Conservation (phyloP, 352 stramenopile species). For the Globisporangium nodosum region DNA sequence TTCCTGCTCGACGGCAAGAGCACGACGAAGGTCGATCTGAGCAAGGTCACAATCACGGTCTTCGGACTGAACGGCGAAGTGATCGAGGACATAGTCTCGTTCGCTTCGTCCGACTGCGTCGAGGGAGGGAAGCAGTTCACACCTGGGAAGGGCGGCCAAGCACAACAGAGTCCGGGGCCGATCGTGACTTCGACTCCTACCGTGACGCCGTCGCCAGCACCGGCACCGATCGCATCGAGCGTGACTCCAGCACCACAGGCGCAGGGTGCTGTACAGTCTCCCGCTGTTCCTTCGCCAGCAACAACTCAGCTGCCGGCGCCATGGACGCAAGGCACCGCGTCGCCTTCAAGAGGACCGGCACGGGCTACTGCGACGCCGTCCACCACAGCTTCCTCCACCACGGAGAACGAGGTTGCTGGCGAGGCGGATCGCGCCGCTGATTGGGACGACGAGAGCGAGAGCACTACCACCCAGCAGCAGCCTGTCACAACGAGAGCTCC, state of each 20-base stretch:
- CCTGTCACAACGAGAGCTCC: background rate
- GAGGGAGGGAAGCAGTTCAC: conserved; percentile 43
- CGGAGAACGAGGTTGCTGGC: background rate
- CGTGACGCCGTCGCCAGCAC: conserved; percentile 1
- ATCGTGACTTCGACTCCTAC: background rate
- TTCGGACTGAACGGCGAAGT: conserved; percentile 44
- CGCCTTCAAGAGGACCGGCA: background rate
- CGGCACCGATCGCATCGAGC: too few relatives aligned
- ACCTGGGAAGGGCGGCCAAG: background rate
- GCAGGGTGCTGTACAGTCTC: too few relatives aligned
- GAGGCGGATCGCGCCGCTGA: background rate
- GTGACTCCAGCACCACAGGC: background rate
- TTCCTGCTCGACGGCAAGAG: conserved; percentile 31
- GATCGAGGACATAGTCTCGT: conserved; percentile 50
- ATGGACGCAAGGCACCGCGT: background rate
- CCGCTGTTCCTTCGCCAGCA: too few relatives aligned
- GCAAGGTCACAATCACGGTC: conserved; percentile 36
- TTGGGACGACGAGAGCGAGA: background rate
- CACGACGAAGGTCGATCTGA: conserved; percentile 29
- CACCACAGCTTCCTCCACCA: background rate
- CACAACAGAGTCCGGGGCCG: background rate
- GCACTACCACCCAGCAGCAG: background rate
- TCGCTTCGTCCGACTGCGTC: conserved; percentile 37
- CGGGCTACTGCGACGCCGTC: background rate
- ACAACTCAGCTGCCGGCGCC: background rate